A percentile compares a stretch with the other conserved stretches of the same genome.
Evolutionary conservation across 495 filamentous ascomycete genomes (phyloP).

Genomic region (Aspergillus sclerotioniger): DNA sequence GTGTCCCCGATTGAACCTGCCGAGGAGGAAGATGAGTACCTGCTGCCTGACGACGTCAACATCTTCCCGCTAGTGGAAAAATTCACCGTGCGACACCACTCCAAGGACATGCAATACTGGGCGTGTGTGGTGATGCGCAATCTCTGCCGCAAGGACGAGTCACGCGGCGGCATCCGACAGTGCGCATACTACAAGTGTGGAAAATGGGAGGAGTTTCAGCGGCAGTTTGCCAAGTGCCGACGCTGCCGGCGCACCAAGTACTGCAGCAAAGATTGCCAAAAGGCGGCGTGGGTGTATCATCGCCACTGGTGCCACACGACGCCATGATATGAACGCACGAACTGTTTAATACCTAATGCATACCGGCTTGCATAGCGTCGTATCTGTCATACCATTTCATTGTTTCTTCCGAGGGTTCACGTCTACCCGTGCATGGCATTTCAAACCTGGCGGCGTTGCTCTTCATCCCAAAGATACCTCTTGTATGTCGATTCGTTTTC

Average conservation of each 20-base stretch:
- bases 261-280: slow-evolving; percentile 99
- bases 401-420: slow-evolving; percentile 28
- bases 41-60: slow-evolving; percentile 90
- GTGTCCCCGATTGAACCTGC: slow-evolving; percentile 45
- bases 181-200: slow-evolving; percentile 98
- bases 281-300: slow-evolving; percentile 97
- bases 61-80: slow-evolving; percentile 98
- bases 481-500: slow-evolving; percentile 34
- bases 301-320: slow-evolving; percentile 92
- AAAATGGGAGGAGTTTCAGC: slow-evolving; percentile 93
- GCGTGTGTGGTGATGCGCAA: slow-evolving; percentile 98
- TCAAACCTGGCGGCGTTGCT: slow-evolving; percentile 43
- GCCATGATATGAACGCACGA: slow-evolving; percentile 45
- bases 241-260: slow-evolving; percentile 97
- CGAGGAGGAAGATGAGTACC: slow-evolving; percentile 82
- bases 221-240: slow-evolving; percentile 97
- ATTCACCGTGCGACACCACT: slow-evolving; percentile 92
- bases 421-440: slow-evolving; percentile 46
- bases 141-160: slow-evolving; percentile 96
- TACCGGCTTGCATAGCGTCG: slow-evolving; percentile 49
- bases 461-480: slow-evolving; percentile 46
- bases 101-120: slow-evolving; percentile 98
- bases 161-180: slow-evolving; percentile 87
- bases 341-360: slow-evolving; percentile 43
- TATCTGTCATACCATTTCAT: slow-evolving; percentile 25